A percentile compares a stretch with the other conserved stretches of the same genome.
phyloP scores from a whole-genome alignment of 2,329 filamentous ascomycete genomes.

The Iodosphaeria phyllophila region DNA sequence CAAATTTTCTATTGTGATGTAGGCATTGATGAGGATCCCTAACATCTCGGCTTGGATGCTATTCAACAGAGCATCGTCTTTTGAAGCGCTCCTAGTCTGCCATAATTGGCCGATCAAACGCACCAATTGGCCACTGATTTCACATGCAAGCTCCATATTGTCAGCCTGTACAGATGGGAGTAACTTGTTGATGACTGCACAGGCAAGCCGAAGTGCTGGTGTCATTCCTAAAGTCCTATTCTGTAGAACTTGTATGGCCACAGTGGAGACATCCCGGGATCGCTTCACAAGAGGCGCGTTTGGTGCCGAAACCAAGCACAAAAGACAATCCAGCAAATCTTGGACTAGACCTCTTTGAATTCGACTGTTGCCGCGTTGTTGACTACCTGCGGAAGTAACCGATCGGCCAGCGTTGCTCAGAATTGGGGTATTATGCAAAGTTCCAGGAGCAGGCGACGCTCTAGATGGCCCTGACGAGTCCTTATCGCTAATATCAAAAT shows the following conservation, averaged over 20 bases:
- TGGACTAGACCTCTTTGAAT: conserved; percentile 19
- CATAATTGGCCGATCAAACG: conserved; percentile 62
- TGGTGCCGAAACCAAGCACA: conserved; percentile 40
- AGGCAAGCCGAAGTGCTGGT: conserved; percentile 50
- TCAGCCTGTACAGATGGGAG: conserved; percentile 50
- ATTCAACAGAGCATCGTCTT: conserved; percentile 37
- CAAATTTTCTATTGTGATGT: conserved; percentile 42
- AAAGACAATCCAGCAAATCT: conserved; percentile 46
- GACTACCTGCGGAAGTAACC: conserved; percentile 5
- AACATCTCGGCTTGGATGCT: conserved; percentile 62
- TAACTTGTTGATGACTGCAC: conserved; percentile 57
- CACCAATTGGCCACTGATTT: conserved; percentile 40
- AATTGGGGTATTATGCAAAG: too few species aligned
- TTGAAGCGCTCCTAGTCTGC: conserved; percentile 46
- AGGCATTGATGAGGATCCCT: conserved; percentile 47
- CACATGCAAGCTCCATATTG: conserved; percentile 41
- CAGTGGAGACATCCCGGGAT: conserved; percentile 33
- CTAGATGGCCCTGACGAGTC: conserved; percentile 17
- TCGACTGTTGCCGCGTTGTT: conserved; percentile 8
- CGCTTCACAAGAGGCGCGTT: conserved; percentile 47
- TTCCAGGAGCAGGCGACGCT: conserved; percentile 27
- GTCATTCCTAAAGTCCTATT: conserved; percentile 37
- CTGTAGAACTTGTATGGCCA: conserved; percentile 41
- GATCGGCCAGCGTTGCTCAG: conserved; percentile 11
- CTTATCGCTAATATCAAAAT: conserved; percentile 22